A percentile compares a stretch with the other conserved stretches of the same genome.
Conservation (phyloP, 768 basidiomycete genomes). For the Tylopilus balloui region DNA sequence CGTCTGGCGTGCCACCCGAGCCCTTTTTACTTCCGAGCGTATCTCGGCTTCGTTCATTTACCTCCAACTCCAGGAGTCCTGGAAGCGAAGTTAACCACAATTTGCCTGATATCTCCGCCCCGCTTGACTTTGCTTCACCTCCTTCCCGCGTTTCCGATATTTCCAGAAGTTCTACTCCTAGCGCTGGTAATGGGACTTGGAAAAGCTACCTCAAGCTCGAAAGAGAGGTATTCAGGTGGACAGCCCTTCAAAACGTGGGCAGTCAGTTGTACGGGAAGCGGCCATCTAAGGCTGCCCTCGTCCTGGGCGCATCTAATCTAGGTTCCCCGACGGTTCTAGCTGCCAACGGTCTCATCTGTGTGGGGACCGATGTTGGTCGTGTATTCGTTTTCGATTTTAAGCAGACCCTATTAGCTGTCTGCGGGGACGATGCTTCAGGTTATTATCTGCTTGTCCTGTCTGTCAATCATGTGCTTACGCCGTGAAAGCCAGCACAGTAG, state of each 20-base stretch:
- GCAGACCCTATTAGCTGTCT: conserved; percentile 76
- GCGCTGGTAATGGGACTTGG: conserved; percentile 25
- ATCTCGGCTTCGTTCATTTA: conserved; percentile 73
- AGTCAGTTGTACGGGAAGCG: conserved; percentile 51
- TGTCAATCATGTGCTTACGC: conserved; percentile 19
- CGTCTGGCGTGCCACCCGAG: conserved; percentile 28
- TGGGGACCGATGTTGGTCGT: conserved; percentile 79
- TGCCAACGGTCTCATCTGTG: conserved; percentile 82
- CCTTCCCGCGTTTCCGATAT: conserved; percentile 67
- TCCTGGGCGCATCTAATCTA: conserved; percentile 53
- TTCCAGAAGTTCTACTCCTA: conserved; percentile 63
- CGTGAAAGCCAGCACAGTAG: conserved; percentile 52
- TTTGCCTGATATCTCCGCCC: conserved; percentile 41
- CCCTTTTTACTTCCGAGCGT: conserved; percentile 71
- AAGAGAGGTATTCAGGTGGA: conserved; percentile 74
- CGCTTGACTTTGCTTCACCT: conserved; percentile 46
- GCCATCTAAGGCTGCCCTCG: conserved; percentile 54
- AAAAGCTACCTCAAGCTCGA: conserved; percentile 24
- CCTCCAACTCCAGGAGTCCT: conserved; percentile 48
- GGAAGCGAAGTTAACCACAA: conserved; percentile 41
- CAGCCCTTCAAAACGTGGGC: conserved; percentile 55
- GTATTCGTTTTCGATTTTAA: conserved; percentile 86
- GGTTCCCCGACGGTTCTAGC: conserved; percentile 78
- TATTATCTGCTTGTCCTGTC: conserved; percentile 14
- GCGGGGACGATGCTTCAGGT: conserved; percentile 70